Evolutionary conservation across 768 basidiomycete species (phyloP).

Genomic region (Dictyophora rubrovolvata): DNA sequence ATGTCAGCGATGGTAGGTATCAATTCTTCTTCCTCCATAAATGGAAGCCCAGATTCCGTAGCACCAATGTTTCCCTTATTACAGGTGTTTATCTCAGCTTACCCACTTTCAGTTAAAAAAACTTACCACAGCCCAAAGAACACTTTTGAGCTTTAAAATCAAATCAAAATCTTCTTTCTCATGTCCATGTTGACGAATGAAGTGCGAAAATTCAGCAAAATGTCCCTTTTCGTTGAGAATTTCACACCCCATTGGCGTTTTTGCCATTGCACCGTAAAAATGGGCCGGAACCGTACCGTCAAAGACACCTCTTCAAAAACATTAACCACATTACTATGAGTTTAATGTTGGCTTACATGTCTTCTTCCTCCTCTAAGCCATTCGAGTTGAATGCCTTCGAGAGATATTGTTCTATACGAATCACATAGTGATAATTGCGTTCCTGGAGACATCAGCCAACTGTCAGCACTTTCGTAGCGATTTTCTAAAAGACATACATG

Average conservation of each 20-base stretch:
- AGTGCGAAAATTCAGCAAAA: conserved; percentile 82
- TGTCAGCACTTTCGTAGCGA: not conserved
- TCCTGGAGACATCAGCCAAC: conserved; percentile 43
- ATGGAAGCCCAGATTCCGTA: conserved; percentile 81
- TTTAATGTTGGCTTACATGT: conserved; percentile 32
- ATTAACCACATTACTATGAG: not conserved
- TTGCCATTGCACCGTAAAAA: conserved; percentile 97
- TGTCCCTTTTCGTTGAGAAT: conserved; percentile 85
- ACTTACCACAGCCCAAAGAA: conserved; percentile 92
- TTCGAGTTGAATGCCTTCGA: conserved; percentile 61
- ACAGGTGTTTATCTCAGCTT: conserved; percentile 4
- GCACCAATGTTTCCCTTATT: conserved; percentile 87
- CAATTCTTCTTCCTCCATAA: conserved; percentile 92
- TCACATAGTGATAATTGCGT: conserved; percentile 86
- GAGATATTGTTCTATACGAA: conserved; percentile 88
- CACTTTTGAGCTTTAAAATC: conserved; percentile 85
- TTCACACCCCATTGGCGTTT: conserved; percentile 90
- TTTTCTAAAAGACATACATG: conserved; percentile 43
- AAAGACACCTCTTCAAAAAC: conserved; percentile 40
- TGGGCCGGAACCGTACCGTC: conserved; percentile 88
- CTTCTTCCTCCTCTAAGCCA: conserved; percentile 48
- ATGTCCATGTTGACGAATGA: conserved; percentile 77
- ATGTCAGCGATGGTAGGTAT: conserved; percentile 86
- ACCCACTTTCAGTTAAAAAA: not conserved
- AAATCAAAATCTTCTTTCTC: conserved; percentile 78